phyloP scores from a whole-genome alignment of 495 filamentous ascomycete species.

The Tuber borchii region DNA sequence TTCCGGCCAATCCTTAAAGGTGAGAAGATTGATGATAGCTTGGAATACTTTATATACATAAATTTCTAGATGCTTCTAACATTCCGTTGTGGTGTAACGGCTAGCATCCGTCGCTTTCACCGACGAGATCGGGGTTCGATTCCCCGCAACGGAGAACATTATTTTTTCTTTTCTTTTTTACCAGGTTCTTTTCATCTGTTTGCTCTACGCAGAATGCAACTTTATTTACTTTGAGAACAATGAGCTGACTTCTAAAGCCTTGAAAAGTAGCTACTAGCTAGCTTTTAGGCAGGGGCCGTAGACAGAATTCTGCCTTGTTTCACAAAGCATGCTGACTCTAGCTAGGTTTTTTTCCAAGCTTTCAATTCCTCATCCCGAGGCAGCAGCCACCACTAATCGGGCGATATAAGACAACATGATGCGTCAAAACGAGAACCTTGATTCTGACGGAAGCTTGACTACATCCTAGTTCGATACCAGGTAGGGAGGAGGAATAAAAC shows the following conservation, averaged over 20 bases:
- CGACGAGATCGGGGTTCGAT: constrained; percentile 41
- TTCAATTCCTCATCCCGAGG: neutral
- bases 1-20: neutral
- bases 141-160: constrained; percentile 32
- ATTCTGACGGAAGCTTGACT: neutral
- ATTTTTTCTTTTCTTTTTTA: neutral
- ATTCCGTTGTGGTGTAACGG: constrained; percentile 36
- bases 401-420: neutral
- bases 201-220: neutral
- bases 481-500: too few relatives aligned
- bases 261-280: neutral
- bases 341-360: neutral
- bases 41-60: neutral
- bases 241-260: neutral
- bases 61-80: neutral
- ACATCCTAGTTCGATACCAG: neutral
- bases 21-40: neutral
- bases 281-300: neutral
- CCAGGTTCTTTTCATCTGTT: neutral
- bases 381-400: neutral
- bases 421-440: neutral
- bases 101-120: constrained; percentile 39
- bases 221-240: neutral
- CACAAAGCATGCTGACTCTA: neutral
- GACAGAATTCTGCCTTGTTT: neutral